Conservation (phyloP, 75 land plant species). For the Gnetum montanum region DNA sequence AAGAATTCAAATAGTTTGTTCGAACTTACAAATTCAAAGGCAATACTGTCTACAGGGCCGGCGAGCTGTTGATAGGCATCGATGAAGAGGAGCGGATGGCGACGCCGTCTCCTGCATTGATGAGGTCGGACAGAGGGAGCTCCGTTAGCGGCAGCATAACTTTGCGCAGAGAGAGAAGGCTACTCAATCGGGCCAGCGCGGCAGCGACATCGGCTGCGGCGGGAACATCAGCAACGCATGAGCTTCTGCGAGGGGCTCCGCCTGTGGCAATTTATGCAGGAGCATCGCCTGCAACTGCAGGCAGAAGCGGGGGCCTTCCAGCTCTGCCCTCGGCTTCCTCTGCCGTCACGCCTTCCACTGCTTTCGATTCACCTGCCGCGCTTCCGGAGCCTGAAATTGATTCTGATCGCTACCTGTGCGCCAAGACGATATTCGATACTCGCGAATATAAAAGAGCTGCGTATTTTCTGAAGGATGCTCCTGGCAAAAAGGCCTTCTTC, state of each 20-base stretch:
- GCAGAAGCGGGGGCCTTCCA: background rate
- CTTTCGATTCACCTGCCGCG: no score
- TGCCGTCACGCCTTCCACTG: background rate
- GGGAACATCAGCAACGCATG: conserved; percentile 32
- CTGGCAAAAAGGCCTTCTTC: conserved; percentile 70
- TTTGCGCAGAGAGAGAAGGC: conserved; percentile 18
- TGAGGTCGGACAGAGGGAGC: conserved; percentile 24
- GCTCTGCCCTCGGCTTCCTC: background rate
- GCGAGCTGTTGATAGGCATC: conserved; percentile 81
- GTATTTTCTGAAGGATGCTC: conserved; percentile 52
- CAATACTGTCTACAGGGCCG: conserved; percentile 76
- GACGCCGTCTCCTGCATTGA: conserved; percentile 28
- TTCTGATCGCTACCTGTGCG: conserved; percentile 56
- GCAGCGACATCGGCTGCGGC: conserved; percentile 22
- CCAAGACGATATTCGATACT: conserved; percentile 82
- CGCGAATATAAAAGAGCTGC: conserved; percentile 83
- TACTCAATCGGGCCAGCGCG: conserved; percentile 1
- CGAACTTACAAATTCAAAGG: background rate
- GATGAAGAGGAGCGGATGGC: conserved; percentile 46
- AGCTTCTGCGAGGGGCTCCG: conserved; percentile 35
- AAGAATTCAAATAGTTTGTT: background rate
- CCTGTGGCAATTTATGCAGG: no score
- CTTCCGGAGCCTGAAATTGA: conserved; percentile 25
- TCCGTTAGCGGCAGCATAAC: conserved; percentile 31
- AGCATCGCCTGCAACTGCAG: background rate